Percentiles rank a stretch among this genome's conserved stretches.
Conservation (phyloP, 163 green algal genomes). For the Scenedesmus sp. region DNA sequence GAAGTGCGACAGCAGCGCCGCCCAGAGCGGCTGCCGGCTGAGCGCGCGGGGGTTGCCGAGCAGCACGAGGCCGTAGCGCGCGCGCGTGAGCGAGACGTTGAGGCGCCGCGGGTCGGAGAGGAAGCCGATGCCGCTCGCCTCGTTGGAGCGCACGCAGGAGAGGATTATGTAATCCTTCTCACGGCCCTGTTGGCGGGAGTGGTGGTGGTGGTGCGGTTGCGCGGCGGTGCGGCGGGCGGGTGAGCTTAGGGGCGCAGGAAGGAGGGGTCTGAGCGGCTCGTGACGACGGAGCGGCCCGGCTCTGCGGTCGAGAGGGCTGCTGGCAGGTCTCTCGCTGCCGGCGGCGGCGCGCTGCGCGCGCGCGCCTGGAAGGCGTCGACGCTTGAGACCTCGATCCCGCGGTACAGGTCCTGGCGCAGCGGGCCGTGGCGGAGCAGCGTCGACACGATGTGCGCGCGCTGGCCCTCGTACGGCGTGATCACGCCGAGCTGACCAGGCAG, state of each 20-base stretch:
- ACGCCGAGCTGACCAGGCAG: slow-evolving; percentile 88
- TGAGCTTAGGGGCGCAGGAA: too few relatives aligned
- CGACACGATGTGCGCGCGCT: slow-evolving; percentile 88
- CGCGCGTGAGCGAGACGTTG: slow-evolving; percentile 96
- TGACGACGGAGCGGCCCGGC: too few relatives aligned
- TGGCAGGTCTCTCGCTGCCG: too few relatives aligned
- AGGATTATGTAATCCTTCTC: slow-evolving; percentile 99
- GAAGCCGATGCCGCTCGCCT: slow-evolving; percentile 94
- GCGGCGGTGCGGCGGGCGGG: too few relatives aligned
- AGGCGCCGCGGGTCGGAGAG: slow-evolving; percentile 90
- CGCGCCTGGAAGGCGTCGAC: slow-evolving; percentile 89
- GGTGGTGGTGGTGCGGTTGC: too few relatives aligned
- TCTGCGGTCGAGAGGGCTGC: too few relatives aligned
- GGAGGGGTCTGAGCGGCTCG: too few relatives aligned
- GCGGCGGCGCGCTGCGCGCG: too few relatives aligned
- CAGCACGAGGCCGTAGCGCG: slow-evolving; percentile 76
- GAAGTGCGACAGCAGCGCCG: slow-evolving; percentile 91
- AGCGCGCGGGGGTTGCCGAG: slow-evolving; percentile 97
- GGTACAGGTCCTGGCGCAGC: slow-evolving; percentile 84
- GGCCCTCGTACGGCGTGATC: slow-evolving; percentile 98
- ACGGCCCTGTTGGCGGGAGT: too few relatives aligned
- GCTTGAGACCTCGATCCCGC: slow-evolving; percentile 85
- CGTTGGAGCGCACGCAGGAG: slow-evolving; percentile 96
- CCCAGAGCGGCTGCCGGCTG: slow-evolving; percentile 89
- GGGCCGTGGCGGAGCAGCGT: slow-evolving; percentile 79